Percentiles rank a stretch among this genome's conserved stretches.
These are phyloP conservation scores for Lobosporangium transversale DNA, from an alignment of 192 early-diverging fungal species.

Conservation along the genomic window DNA sequence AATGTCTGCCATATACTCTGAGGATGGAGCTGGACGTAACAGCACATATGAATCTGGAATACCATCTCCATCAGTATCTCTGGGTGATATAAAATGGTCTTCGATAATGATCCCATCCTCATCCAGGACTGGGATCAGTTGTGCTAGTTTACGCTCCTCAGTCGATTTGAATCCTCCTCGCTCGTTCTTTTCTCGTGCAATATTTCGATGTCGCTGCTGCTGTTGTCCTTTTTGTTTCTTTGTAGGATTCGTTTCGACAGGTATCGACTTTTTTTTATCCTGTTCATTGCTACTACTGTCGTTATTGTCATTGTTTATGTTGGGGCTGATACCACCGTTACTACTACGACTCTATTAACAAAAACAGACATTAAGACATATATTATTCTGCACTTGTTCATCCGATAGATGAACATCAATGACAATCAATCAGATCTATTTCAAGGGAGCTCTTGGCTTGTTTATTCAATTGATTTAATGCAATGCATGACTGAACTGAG, in stretches of 20 bases:
- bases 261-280: background rate
- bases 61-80: constrained; percentile 42
- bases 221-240: background rate
- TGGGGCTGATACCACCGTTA: background rate
- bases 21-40: constrained; percentile 17
- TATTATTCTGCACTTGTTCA: no score
- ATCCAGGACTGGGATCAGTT: constrained; percentile 33
- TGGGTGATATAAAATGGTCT: constrained; percentile 47
- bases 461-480: no score
- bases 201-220: background rate
- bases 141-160: constrained; percentile 33
- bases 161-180: constrained; percentile 45
- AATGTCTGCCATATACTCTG: constrained; percentile 30
- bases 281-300: background rate
- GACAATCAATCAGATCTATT: no score
- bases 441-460: no score
- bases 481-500: no score
- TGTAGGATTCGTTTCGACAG: background rate
- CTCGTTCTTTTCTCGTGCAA: constrained; percentile 16
- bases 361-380: no score
- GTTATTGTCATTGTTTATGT: background rate
- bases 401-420: no score
- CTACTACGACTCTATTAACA: background rate
- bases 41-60: constrained; percentile 44
- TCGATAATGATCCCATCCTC: constrained; percentile 35